Evolutionary conservation across 2,329 filamentous ascomycete genomes (phyloP).

Genomic region (Pyrenophora seminiperda): DNA sequence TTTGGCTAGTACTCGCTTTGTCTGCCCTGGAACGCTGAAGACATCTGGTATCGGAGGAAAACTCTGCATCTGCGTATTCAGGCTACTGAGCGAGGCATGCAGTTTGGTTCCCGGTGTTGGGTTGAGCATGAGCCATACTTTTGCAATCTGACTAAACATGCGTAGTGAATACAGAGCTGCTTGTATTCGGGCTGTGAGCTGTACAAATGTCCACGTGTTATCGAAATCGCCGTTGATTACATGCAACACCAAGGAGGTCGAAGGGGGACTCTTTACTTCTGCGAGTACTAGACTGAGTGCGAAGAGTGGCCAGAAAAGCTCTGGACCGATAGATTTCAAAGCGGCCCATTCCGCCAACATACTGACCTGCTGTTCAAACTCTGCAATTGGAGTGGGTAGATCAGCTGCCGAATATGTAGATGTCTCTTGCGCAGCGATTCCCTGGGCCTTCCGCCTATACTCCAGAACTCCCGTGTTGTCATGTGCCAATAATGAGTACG

Average conservation of each 20-base stretch:
- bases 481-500: constrained; percentile 46
- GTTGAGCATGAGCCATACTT: constrained; percentile 25
- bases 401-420: constrained; percentile 12
- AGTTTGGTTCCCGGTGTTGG: constrained; percentile 1
- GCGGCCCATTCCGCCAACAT: constrained; percentile 25
- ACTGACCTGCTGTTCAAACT: constrained; percentile 22
- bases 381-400: background rate
- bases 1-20: constrained; percentile 17
- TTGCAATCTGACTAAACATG: constrained; percentile 48
- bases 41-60: constrained; percentile 33
- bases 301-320: constrained; percentile 34
- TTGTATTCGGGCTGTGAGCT: constrained; percentile 49
- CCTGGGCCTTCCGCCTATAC: constrained; percentile 47
- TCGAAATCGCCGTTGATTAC: constrained; percentile 40
- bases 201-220: constrained; percentile 47
- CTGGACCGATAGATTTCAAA: constrained; percentile 10
- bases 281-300: constrained; percentile 29
- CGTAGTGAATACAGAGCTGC: constrained; percentile 52
- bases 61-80: constrained; percentile 24
- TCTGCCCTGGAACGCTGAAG: constrained; percentile 35
- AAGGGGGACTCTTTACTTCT: constrained; percentile 29
- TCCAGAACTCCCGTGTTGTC: constrained; percentile 38
- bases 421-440: constrained; percentile 28
- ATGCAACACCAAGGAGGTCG: constrained; percentile 19
- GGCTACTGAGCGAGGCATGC: background rate